Conservation (phyloP, 805 yeast genomes). For the Schizosaccharomyces osmophilus region DNA sequence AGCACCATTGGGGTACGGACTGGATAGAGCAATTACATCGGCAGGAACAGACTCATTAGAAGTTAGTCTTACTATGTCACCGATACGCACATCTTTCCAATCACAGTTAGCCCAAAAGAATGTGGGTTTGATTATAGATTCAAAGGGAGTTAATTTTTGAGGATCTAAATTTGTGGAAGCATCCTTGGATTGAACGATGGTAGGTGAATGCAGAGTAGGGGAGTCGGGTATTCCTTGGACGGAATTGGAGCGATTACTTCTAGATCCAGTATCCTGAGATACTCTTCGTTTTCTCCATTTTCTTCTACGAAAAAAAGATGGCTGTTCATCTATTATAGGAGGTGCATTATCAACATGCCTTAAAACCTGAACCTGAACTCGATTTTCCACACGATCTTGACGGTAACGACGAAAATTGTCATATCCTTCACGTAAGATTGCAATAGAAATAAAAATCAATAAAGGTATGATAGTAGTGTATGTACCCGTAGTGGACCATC, state of each 20-base stretch:
- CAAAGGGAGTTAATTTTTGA: no score
- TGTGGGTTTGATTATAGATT: background rate
- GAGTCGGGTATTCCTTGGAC: background rate
- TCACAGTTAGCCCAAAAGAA: conserved; percentile 1
- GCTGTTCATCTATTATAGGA: conserved; percentile 7
- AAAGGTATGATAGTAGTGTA: conserved; percentile 83
- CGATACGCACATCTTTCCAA: conserved; percentile 74
- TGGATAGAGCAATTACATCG: conserved; percentile 50
- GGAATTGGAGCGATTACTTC: background rate
- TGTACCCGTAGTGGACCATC: conserved; percentile 93
- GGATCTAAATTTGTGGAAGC: background rate
- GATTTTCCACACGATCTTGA: conserved; percentile 68
- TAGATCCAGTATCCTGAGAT: background rate
- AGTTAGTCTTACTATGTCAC: conserved; percentile 48
- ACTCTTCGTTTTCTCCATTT: background rate
- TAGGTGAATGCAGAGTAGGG: background rate
- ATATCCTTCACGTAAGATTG: conserved; percentile 77
- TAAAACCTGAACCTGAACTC: conserved; percentile 23
- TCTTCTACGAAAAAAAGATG: background rate
- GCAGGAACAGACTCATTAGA: conserved; percentile 91
- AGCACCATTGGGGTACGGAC: conserved; percentile 32
- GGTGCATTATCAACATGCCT: conserved; percentile 7
- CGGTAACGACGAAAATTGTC: conserved; percentile 78
- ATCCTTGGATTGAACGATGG: background rate
- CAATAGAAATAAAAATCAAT: conserved; percentile 60